phyloP scores from a whole-genome alignment of 306 rosid species.

The Dalbergia cochinchinensis region DNA sequence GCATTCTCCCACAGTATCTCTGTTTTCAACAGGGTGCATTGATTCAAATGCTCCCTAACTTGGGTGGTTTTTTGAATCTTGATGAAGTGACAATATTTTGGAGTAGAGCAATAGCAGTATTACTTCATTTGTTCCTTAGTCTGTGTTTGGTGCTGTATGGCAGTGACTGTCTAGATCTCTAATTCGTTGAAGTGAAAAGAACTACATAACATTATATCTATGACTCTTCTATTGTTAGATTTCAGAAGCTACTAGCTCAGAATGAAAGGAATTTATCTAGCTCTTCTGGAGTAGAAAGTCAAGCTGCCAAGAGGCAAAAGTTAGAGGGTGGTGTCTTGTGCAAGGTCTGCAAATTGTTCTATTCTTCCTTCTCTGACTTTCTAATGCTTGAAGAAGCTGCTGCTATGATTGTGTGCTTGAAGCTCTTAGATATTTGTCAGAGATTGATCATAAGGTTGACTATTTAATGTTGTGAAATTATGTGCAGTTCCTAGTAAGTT shows the following conservation, averaged over 20 bases:
- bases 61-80: slow-evolving; percentile 25
- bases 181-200: slow-evolving; percentile 28
- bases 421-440: background rate
- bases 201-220: slow-evolving; percentile 14
- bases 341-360: slow-evolving; percentile 64
- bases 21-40: background rate
- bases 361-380: slow-evolving; percentile 36
- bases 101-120: slow-evolving; percentile 22
- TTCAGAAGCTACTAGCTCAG: slow-evolving; percentile 61
- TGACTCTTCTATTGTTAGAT: slow-evolving; percentile 60
- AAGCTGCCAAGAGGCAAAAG: slow-evolving; percentile 92
- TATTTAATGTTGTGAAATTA: slow-evolving; percentile 1
- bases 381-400: slow-evolving; percentile 30
- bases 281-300: slow-evolving; percentile 77
- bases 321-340: slow-evolving; percentile 85
- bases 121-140: slow-evolving; percentile 21
- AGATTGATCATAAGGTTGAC: slow-evolving; percentile 28
- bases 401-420: slow-evolving; percentile 36
- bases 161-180: slow-evolving; percentile 7
- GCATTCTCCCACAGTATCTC: slow-evolving; percentile 6
- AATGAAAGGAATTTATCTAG: slow-evolving; percentile 63
- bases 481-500: slow-evolving; percentile 31
- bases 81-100: slow-evolving; percentile 11
- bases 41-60: slow-evolving; percentile 7
- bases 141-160: slow-evolving; percentile 5